phyloP scores from a whole-genome alignment of 192 early-diverging fungal genomes.

The Funneliformis geosporum region DNA sequence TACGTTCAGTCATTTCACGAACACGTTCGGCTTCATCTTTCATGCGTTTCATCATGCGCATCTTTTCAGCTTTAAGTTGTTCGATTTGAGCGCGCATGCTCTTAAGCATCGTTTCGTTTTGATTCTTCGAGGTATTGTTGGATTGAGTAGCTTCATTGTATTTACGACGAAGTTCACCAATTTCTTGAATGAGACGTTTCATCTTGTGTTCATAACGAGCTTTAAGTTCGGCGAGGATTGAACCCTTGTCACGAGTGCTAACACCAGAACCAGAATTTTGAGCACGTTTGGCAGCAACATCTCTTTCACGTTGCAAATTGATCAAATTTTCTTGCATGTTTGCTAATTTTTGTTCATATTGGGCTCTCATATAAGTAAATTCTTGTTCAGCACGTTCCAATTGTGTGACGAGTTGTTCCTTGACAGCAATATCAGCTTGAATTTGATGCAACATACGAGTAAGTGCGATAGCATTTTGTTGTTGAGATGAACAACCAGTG shows the following conservation, averaged over 20 bases:
- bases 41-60: slow-evolving; percentile 73
- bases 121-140: slow-evolving; percentile 49
- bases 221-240: slow-evolving; percentile 40
- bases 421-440: slow-evolving; percentile 58
- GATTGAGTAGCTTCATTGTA: slow-evolving; percentile 55
- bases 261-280: slow-evolving; percentile 24
- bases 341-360: slow-evolving; percentile 73
- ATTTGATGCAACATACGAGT: slow-evolving; percentile 57
- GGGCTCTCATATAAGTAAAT: slow-evolving; percentile 56
- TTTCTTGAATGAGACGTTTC: slow-evolving; percentile 56
- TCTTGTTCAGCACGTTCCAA: slow-evolving; percentile 58
- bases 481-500: slow-evolving; percentile 31
- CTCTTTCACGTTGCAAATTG: slow-evolving; percentile 58
- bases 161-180: slow-evolving; percentile 55
- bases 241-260: slow-evolving; percentile 46
- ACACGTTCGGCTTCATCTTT: slow-evolving; percentile 64
- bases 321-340: slow-evolving; percentile 61
- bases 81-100: slow-evolving; percentile 69
- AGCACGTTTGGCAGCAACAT: slow-evolving; percentile 62
- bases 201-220: slow-evolving; percentile 60
- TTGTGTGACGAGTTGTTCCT: slow-evolving; percentile 61
- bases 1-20: slow-evolving; percentile 57
- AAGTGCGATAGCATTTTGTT: slow-evolving; percentile 31
- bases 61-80: slow-evolving; percentile 73
- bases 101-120: slow-evolving; percentile 62